Conservation (phyloP, 352 stramenopile genomes). For the Saprolegnia diclina region DNA sequence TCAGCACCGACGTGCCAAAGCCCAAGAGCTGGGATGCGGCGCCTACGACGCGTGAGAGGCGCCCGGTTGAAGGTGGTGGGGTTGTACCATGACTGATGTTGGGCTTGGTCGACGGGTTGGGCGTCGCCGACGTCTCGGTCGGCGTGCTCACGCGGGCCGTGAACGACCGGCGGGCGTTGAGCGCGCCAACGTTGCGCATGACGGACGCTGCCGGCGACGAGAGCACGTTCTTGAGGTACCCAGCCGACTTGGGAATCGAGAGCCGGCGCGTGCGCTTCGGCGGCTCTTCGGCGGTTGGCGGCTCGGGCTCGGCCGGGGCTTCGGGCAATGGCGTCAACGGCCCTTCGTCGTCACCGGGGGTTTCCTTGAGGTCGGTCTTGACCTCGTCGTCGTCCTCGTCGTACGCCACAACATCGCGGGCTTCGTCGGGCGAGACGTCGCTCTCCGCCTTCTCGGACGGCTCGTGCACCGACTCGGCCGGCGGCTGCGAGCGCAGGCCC, state of each 20-base stretch:
- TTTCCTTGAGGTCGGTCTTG: slow-evolving; percentile 17
- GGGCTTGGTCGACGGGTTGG: slow-evolving; percentile 21
- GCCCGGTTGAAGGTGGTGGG: background rate
- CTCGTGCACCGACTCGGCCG: background rate
- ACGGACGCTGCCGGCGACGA: slow-evolving; percentile 47
- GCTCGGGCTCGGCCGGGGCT: slow-evolving; percentile 25
- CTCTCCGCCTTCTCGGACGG: background rate
- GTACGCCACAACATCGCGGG: background rate
- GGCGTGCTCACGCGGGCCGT: slow-evolving; percentile 47
- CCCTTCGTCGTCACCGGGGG: background rate
- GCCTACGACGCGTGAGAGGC: background rate
- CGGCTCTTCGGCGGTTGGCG: slow-evolving; percentile 30
- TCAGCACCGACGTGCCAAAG: slow-evolving; percentile 22
- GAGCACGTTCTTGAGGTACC: slow-evolving; percentile 83
- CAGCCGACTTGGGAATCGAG: slow-evolving; percentile 53
- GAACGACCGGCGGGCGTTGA: slow-evolving; percentile 40
- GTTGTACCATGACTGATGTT: slow-evolving; percentile 25
- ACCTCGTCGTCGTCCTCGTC: slow-evolving; percentile 37
- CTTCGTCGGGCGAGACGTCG: background rate
- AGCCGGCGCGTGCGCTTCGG: slow-evolving; percentile 32
- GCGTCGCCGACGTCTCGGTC: slow-evolving; percentile 26
- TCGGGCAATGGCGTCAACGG: slow-evolving; percentile 28
- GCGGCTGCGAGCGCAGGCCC: background rate
- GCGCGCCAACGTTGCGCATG: slow-evolving; percentile 22
- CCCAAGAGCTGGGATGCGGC: slow-evolving; percentile 18